These are phyloP conservation scores for Mariannaea elegans DNA, from an alignment of 2,329 filamentous ascomycete species.

Conservation along the genomic window DNA sequence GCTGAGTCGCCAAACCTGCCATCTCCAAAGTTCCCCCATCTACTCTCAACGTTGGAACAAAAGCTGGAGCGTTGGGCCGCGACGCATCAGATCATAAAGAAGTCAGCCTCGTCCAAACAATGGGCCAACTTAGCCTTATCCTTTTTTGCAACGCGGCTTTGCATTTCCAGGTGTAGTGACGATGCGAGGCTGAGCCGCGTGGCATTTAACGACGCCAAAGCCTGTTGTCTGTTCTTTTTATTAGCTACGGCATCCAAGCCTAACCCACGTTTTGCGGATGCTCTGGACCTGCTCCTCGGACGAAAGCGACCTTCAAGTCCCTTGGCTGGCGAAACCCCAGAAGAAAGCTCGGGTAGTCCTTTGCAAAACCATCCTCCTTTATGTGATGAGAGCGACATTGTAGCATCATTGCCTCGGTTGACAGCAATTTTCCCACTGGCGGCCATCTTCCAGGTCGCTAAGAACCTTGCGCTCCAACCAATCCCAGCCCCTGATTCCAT, in stretches of 20 bases:
- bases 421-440: conserved; percentile 34
- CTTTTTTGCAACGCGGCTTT: conserved; percentile 36
- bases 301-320: conserved; percentile 5
- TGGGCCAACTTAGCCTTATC: conserved; percentile 27
- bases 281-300: conserved; percentile 27
- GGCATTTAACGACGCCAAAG: conserved; percentile 31
- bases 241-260: conserved; percentile 29
- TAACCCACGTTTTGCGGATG: conserved; percentile 22
- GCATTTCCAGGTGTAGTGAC: conserved; percentile 19
- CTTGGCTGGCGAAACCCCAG: background rate
- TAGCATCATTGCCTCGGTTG: conserved; percentile 28
- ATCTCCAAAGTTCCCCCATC: conserved; percentile 10
- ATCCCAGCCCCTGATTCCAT: conserved; percentile 19
- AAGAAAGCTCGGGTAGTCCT: background rate
- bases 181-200: conserved; percentile 10
- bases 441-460: conserved; percentile 34
- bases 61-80: conserved; percentile 36
- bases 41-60: conserved; percentile 26
- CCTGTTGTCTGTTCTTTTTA: conserved; percentile 36
- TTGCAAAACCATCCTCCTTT: background rate
- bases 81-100: conserved; percentile 27
- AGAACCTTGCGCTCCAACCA: conserved; percentile 26
- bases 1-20: conserved; percentile 20
- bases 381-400: conserved; percentile 13
- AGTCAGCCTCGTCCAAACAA: conserved; percentile 12